Conservation (phyloP, 2,329 filamentous ascomycete species). For the Trichoderma brevicompactum region DNA sequence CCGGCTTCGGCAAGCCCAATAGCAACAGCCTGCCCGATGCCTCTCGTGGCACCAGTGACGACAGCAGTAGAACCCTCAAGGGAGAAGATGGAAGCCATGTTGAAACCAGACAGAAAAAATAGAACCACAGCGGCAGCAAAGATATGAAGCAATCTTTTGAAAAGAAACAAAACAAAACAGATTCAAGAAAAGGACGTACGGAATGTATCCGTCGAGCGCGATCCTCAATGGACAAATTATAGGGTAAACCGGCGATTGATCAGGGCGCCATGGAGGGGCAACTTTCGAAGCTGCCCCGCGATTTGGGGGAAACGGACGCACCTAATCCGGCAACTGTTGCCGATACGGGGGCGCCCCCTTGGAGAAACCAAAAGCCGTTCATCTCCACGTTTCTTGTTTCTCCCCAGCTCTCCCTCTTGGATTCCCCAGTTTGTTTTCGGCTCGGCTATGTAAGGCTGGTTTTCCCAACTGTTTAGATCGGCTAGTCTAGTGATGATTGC, state of each 20-base stretch:
- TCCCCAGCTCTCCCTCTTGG: too few relatives aligned
- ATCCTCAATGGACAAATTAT: neutral
- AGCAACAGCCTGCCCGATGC: conserved; percentile 62
- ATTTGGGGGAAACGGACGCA: conserved; percentile 8
- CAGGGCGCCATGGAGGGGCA: neutral
- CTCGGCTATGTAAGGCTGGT: too few relatives aligned
- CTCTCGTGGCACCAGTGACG: conserved; percentile 61
- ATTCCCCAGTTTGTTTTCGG: too few relatives aligned
- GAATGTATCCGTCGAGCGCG: neutral
- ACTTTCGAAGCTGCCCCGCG: conserved; percentile 17
- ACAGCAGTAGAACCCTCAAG: conserved; percentile 61
- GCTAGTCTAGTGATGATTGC: neutral
- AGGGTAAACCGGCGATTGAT: neutral
- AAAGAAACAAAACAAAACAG: neutral
- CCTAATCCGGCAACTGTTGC: conserved; percentile 24
- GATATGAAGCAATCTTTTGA: too few relatives aligned
- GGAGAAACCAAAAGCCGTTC: neutral
- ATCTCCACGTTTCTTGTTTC: conserved; percentile 17
- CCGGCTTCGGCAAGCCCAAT: conserved; percentile 63
- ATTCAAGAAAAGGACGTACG: neutral
- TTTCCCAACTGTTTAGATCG: too few relatives aligned
- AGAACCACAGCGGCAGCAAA: neutral
- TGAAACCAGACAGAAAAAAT: neutral
- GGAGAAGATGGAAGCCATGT: conserved; percentile 54
- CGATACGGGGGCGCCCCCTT: conserved; percentile 12